Evolutionary conservation across 345 rosid species (phyloP), one percentile per base, ranked within the genome.

Genomic region (Bruguiera sexangula): DNA sequence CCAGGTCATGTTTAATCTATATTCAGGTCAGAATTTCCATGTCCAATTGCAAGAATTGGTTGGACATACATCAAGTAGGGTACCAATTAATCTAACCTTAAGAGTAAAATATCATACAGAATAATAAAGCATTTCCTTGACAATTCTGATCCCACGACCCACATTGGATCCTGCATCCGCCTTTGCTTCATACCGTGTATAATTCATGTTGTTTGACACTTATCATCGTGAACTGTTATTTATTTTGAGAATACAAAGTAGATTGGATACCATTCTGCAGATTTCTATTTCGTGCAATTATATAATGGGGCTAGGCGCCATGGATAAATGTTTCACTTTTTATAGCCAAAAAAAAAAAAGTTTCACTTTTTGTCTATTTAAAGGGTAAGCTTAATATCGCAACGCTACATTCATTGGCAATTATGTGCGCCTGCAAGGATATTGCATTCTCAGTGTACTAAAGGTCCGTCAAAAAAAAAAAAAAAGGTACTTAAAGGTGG

Each of bases 151-250:
- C 56, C 68, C 55, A 30, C 27, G 37, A 34, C 56, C 48, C 26
- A 50, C 63, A 70, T 73, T 71, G 77, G 74, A 66, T 68, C 57
- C 68, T 62, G 31, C 66, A 59, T 68, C 76, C 61, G 43, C 16
- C 16, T 39, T 39, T 0, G 48, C 48, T 39, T 9, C 48, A 2
- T 39, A 11, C 16, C 48, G 11, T 10, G 4, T 39, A 39, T 3
- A 11, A 39, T 39, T 11, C 48, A 1, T 39, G 48, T 39, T 11
- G 48, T 39, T 39, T 39, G 13, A 39, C 11, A 10, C 9, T 9
- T 1, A 37, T 37, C 43, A 19, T 53, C 5, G 6, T 7, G 26
- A 6, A 19, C 18, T 53, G 5, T n/a, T 21, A 18, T 52, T 52
- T 34, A 6, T 34, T 6, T 34, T 34, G 37, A 34, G 37, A 34